phyloP scores from a whole-genome alignment of 192 early-diverging fungal genomes.

The Glomus cerebriforme region DNA sequence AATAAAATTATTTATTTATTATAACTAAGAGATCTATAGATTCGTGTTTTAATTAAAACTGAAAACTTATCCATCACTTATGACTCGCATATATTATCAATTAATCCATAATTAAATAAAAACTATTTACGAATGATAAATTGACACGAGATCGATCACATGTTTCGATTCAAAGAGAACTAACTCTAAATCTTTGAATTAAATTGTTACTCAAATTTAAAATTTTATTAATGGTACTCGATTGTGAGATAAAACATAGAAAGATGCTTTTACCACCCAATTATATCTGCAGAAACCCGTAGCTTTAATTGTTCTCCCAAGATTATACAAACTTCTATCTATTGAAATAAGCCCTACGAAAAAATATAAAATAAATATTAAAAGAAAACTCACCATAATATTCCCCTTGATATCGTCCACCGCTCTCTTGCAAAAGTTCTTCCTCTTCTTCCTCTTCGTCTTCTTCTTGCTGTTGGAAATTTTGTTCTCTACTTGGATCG shows the following conservation, averaged over 20 bases:
- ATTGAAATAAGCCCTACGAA: background rate
- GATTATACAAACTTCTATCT: background rate
- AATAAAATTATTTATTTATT: too few species aligned
- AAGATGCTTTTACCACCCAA: background rate
- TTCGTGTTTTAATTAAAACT: too few species aligned
- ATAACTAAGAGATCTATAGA: background rate
- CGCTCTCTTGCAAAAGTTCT: constrained; percentile 23
- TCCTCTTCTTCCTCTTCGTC: constrained; percentile 31
- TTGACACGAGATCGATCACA: too few species aligned
- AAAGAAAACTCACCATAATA: constrained; percentile 15
- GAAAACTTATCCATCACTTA: too few species aligned
- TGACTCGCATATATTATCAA: too few species aligned
- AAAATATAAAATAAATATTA: background rate
- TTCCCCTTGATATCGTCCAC: constrained; percentile 13
- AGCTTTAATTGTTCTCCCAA: background rate
- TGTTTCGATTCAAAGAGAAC: too few species aligned
- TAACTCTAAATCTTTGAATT: too few species aligned
- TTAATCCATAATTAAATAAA: too few species aligned
- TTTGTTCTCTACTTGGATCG: constrained; percentile 19
- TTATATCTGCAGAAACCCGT: background rate
- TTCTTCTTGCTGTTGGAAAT: constrained; percentile 22
- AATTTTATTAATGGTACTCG: background rate
- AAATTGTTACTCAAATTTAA: too few species aligned
- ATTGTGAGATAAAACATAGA: background rate
- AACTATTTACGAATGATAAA: too few species aligned